Conservation (phyloP, 2,329 filamentous ascomycete genomes). For the Ploettnerulaceae sp. region DNA sequence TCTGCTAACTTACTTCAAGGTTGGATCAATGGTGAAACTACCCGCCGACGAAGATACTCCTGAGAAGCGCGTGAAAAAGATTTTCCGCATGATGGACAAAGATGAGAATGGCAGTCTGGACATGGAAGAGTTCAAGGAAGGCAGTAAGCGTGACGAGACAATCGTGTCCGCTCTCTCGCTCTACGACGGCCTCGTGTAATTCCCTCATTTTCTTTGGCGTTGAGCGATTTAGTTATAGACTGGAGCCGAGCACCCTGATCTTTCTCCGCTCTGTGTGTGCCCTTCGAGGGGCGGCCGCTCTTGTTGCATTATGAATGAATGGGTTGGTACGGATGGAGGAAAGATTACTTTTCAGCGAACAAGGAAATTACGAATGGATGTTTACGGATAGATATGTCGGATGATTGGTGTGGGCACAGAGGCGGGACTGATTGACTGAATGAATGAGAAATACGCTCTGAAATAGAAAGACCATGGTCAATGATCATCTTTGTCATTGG, state of each 20-base stretch:
- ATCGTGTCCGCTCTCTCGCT: constrained; percentile 95
- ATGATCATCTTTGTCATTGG: too few species aligned
- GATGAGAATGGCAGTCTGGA: constrained; percentile 97
- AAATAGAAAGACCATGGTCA: neutral
- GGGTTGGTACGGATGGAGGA: neutral
- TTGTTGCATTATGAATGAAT: constrained; percentile 7
- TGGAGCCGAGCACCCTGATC: neutral
- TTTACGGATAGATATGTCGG: constrained; percentile 3
- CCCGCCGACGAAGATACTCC: constrained; percentile 98
- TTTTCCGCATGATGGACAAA: constrained; percentile 99
- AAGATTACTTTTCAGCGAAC: neutral
- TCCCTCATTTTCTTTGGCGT: constrained; percentile 6
- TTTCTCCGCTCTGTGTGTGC: constrained; percentile 3
- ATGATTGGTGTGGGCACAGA: constrained; percentile 1
- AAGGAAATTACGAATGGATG: neutral
- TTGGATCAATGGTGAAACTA: constrained; percentile 98
- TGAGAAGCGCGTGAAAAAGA: constrained; percentile 96
- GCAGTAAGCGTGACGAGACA: constrained; percentile 96
- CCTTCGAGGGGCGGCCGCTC: neutral
- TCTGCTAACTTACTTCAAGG: constrained; percentile 49
- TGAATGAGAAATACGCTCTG: constrained; percentile 4
- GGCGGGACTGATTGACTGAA: constrained; percentile 4
- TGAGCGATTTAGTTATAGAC: constrained; percentile 7
- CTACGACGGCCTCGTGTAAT: constrained; percentile 88
- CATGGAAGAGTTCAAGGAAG: constrained; percentile 98